Percentiles rank a stretch among this genome's conserved stretches.
Evolutionary conservation across 108 stramenopile species (phyloP).

Genomic region (Chaetoceros muelleri): DNA sequence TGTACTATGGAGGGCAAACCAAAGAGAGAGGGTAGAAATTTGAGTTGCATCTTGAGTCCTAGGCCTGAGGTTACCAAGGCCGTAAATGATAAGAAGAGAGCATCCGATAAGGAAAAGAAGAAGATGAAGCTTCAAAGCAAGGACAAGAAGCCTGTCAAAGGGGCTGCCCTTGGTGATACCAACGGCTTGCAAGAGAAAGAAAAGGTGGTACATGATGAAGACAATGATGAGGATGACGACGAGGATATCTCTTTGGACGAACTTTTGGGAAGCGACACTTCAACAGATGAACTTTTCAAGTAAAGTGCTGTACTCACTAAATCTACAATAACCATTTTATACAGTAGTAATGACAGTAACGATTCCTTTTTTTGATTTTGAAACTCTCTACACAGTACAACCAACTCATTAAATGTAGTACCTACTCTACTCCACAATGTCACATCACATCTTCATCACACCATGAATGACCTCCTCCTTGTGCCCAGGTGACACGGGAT

Average conservation of each 20-base stretch:
- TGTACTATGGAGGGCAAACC: conserved; percentile 57
- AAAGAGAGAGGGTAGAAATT: conserved; percentile 57
- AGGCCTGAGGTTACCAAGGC: conserved; percentile 70
- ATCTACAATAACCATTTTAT: no score
- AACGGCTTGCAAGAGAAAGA: conserved; percentile 17
- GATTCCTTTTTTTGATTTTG: no score
- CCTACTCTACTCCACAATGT: no score
- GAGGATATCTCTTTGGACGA: conserved; percentile 64
- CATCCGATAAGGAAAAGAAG: conserved; percentile 63
- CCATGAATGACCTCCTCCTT: conserved; percentile 61
- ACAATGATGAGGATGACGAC: conserved; percentile 48
- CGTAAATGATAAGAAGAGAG: conserved; percentile 52
- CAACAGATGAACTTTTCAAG: conserved; percentile 67
- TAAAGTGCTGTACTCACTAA: no score
- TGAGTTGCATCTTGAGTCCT: conserved; percentile 61
- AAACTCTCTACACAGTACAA: no score
- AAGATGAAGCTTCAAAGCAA: conserved; percentile 36
- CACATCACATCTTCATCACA: conserved; percentile 43
- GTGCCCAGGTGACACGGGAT: conserved; percentile 62
- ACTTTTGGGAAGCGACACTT: conserved; percentile 54
- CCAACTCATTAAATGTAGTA: no score
- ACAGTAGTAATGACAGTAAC: no score
- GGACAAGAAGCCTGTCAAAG: conserved; percentile 17
- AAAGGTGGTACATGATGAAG: conserved; percentile 29
- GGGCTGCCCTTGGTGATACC: conserved; percentile 9